Conservation (phyloP, 768 basidiomycete genomes). For the Porpolomopsis calyptriformis region DNA sequence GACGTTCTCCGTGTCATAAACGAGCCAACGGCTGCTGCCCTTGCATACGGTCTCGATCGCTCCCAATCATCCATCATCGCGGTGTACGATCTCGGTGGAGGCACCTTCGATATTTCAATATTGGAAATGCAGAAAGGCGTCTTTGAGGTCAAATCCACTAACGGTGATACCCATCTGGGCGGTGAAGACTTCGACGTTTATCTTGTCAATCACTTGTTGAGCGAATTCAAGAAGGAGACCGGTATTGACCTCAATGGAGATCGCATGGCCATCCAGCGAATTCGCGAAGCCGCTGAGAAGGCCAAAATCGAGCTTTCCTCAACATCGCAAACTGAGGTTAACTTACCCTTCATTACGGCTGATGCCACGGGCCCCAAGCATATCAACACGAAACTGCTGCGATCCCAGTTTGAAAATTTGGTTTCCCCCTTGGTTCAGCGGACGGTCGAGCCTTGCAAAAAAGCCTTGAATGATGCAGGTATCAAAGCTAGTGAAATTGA, state of each 20-base stretch:
- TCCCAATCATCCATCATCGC: slow-evolving; percentile 81
- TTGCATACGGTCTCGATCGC: slow-evolving; percentile 94
- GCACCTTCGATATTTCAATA: slow-evolving; percentile 99
- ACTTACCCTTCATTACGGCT: slow-evolving; percentile 96
- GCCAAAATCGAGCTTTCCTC: slow-evolving; percentile 98
- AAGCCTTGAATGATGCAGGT: slow-evolving; percentile 88
- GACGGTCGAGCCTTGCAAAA: slow-evolving; percentile 93
- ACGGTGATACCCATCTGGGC: slow-evolving; percentile 97
- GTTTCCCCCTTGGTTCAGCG: slow-evolving; percentile 76
- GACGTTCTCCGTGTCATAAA: slow-evolving; percentile 98
- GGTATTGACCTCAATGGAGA: slow-evolving; percentile 76
- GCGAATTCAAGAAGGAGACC: slow-evolving; percentile 90
- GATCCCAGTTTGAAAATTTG: slow-evolving; percentile 84
- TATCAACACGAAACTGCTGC: slow-evolving; percentile 84
- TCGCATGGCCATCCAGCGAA: slow-evolving; percentile 95
- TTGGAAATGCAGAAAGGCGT: slow-evolving; percentile 99
- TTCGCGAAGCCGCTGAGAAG: slow-evolving; percentile 98
- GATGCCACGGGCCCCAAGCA: slow-evolving; percentile 94
- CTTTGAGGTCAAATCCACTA: slow-evolving; percentile 99
- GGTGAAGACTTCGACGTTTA: slow-evolving; percentile 93
- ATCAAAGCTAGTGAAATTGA: slow-evolving; percentile 88
- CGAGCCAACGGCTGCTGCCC: slow-evolving; percentile 96
- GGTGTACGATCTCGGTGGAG: slow-evolving; percentile 97
- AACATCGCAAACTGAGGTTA: slow-evolving; percentile 91
- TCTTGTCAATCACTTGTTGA: slow-evolving; percentile 75